These are phyloP conservation scores for Gliomastix tumulicola DNA, from an alignment of 2,329 filamentous ascomycete genomes.

Conservation along the genomic window DNA sequence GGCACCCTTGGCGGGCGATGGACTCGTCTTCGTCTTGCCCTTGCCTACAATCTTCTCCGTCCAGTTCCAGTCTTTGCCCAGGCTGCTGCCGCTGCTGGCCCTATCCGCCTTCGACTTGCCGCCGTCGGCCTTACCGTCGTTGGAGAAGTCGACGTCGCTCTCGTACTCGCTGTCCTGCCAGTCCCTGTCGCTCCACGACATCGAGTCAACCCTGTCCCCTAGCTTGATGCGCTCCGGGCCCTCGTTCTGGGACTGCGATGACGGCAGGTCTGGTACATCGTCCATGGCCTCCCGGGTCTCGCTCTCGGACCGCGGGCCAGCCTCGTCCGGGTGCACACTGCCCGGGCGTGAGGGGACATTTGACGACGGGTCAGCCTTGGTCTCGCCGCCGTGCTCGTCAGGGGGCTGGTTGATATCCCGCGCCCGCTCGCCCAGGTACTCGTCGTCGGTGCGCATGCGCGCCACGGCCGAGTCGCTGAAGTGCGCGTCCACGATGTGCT, in stretches of 20 bases:
- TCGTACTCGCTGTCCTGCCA: conserved; percentile 48
- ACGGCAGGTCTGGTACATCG: conserved; percentile 36
- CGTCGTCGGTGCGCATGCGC: conserved; percentile 59
- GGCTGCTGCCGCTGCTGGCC: conserved; percentile 15
- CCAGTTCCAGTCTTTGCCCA: conserved; percentile 38
- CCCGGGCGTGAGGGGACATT: conserved; percentile 7
- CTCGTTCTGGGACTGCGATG: conserved; percentile 6
- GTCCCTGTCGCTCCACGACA: conserved; percentile 60
- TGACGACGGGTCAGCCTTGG: conserved; percentile 21
- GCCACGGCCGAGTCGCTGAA: conserved; percentile 67
- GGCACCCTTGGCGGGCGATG: too few relatives aligned
- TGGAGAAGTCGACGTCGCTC: conserved; percentile 25
- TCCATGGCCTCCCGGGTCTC: conserved; percentile 31
- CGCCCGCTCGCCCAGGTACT: conserved; percentile 62
- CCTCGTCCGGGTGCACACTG: neutral
- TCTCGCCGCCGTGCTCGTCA: conserved; percentile 60
- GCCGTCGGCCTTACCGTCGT: conserved; percentile 8
- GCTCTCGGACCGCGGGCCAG: conserved; percentile 14
- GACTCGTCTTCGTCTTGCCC: conserved; percentile 10
- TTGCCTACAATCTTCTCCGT: conserved; percentile 47
- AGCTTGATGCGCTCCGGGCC: neutral
- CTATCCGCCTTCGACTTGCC: conserved; percentile 3
- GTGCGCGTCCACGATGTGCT: conserved; percentile 91
- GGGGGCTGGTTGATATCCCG: conserved; percentile 49
- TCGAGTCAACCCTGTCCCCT: conserved; percentile 38